Evolutionary conservation across 306 rosid genomes (phyloP), one percentile per base, ranked within the genome.

Genomic region (Acacia crassicarpa): DNA sequence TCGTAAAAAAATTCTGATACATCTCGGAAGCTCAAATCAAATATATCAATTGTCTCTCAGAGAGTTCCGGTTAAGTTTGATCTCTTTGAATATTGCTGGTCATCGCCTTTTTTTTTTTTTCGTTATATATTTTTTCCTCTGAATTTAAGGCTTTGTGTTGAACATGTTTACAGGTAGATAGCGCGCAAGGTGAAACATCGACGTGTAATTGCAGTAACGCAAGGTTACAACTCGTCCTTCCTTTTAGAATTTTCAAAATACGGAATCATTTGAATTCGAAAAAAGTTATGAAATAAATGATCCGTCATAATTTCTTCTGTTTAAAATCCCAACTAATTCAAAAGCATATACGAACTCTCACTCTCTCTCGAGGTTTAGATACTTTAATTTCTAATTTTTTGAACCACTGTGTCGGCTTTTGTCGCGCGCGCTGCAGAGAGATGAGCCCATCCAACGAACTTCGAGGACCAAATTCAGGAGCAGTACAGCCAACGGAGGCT

Each of bases 121-220:
- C 56, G 76, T 27, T 43, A 41, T 27, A 22, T n/a, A 3, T 22
- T 30, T 43, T 59, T 23, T 17, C 10, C 32, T 4, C 32, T 46
- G 44, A 72, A 43, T 76, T 68, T 79, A 62, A 54, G 27, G 69
- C 45, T 73, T 78, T 80, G 65, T 45, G 49, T 85, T 72, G 65
- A 82, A 4, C 61, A 22, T 67, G 75, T 76, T 82, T 65, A 35
- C 92, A 93, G 95, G 90, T 87, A 7, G 90, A 90, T 66, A 88
- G 87, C 65, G 81, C 80, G 32, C 92, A 88, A 85, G 90, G 44
- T 76, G 97, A 86, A 90, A 84, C 92, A 80, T 82, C 84, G 65
- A 82, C 87, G 85, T 78, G 82, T 78, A 58, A 86, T 80, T 86
- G 82, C 80, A 41, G 79, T 77, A 73, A 87, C 78, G 85, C 81